Base-by-base conservation (phyloP, 1,284 basidiomycete genomes). In the Pseudozyma tsukubaensis region DNA sequence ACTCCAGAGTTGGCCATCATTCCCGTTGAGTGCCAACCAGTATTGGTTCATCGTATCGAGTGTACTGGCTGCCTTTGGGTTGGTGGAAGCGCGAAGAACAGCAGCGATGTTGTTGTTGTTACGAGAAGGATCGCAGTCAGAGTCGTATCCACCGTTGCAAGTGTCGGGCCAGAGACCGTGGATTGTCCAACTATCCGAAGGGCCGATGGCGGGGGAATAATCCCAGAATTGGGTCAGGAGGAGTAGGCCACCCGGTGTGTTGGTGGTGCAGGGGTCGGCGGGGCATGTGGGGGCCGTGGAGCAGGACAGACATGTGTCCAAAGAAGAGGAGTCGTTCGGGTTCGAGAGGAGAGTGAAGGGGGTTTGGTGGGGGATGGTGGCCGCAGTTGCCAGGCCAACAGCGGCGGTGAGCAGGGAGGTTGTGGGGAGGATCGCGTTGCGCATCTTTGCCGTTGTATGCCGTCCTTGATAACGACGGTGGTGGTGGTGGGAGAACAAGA, bases 181-280 rank as follows among this genome's bases (percentile, higher is more conserved):
- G 43, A 78, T 76, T 1, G 77, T 78, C 74, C 74, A 78, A 2
- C 52, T 51, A 43, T 76, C 67, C 1, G 37, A 35, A 2, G 74
- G 77, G 0, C 77, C 77, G n/a, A 76, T 76, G 32, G 74, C 60
- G 0, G 77, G 77, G 2, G 53, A 51, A 9, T 53, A 74, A 54
- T 78, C 77, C 77, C 77, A 78, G 65, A 78, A 78, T 21, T 69
- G 62, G 3, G 74, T 76, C 2, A 76, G 50, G 0, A 78, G 67
- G 1, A 78, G 35, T n/a, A 78, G 56, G 16, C 77, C 76, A 12
- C 76, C 76, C 3, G 76, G 76, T 13, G 66, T 66, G 37, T 78
- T 78, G 50, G 68, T 73, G 11, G 18, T 35, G 37, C 76, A 78
- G 4, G 73, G 55, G 29, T 76, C 74, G 29, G 36, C 40, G 1